These are phyloP conservation scores for bread wheat (Triticum aestivum) DNA, from an alignment of 176 grass and related monocot species.

Conservation along the genomic window DNA sequence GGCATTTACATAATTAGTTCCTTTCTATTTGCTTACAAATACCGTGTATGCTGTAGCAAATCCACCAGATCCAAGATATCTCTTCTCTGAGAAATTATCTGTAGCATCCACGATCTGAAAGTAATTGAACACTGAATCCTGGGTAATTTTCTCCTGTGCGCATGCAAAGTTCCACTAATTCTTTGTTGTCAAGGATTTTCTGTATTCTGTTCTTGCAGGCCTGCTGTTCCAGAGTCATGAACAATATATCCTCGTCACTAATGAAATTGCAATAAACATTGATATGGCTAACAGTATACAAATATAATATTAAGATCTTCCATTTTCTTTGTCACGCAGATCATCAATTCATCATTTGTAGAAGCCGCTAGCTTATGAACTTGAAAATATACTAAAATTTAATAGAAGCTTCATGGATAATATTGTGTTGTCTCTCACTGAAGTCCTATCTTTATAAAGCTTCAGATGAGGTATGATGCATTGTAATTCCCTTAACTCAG, in stretches of 20 bases:
- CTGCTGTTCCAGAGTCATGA: slow-evolving; percentile 16
- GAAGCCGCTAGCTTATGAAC: too few species aligned
- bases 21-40: not conserved
- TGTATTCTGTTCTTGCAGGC: slow-evolving; percentile 24
- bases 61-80: slow-evolving; percentile 3
- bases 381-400: too few species aligned
- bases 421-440: too few species aligned
- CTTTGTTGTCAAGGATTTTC: not conserved
- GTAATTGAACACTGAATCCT: slow-evolving; percentile 32
- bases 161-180: slow-evolving; percentile 13
- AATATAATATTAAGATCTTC: too few species aligned
- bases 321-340: too few species aligned
- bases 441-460: too few species aligned
- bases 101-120: slow-evolving; percentile 35
- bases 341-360: too few species aligned
- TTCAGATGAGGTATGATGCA: not conserved
- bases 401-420: too few species aligned
- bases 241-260: slow-evolving; percentile 11
- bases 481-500: not conserved
- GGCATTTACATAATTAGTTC: not conserved
- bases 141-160: slow-evolving; percentile 4
- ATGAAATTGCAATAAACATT: not conserved
- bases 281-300: not conserved
- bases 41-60: slow-evolving; percentile 32
- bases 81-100: slow-evolving; percentile 29